Conservation (phyloP, 495 filamentous ascomycete species). For the Staphylotrichum tortipilum region DNA sequence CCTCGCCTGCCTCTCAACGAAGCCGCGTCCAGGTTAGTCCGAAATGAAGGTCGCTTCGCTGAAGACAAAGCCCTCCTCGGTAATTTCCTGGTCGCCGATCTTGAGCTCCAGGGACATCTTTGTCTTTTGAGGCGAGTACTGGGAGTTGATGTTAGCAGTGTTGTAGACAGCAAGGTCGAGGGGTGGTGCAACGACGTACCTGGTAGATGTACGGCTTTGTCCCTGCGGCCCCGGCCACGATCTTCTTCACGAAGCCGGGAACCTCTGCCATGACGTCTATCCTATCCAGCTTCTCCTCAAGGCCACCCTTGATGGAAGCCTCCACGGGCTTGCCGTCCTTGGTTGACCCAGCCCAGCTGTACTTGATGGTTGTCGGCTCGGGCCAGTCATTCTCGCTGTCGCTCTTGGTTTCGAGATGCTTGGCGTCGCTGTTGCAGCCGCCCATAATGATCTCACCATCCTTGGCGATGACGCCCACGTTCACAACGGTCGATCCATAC, state of each 20-base stretch:
- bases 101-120: slow-evolving; percentile 68
- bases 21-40: slow-evolving; percentile 13
- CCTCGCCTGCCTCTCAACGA: too few relatives aligned
- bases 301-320: slow-evolving; percentile 57
- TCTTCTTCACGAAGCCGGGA: slow-evolving; percentile 86
- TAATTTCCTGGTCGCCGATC: slow-evolving; percentile 63
- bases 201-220: slow-evolving; percentile 97
- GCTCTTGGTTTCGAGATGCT: slow-evolving; percentile 56
- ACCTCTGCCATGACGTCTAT: slow-evolving; percentile 96
- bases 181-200: slow-evolving; percentile 42
- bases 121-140: slow-evolving; percentile 55
- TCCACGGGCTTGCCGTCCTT: slow-evolving; percentile 64
- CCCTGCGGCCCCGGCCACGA: slow-evolving; percentile 77
- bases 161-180: not conserved
- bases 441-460: slow-evolving; percentile 74
- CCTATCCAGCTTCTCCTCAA: slow-evolving; percentile 68
- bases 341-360: slow-evolving; percentile 68
- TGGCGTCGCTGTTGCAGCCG: slow-evolving; percentile 50
- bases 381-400: slow-evolving; percentile 84
- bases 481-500: slow-evolving; percentile 82
- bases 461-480: slow-evolving; percentile 70
- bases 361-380: slow-evolving; percentile 67
- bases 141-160: slow-evolving; percentile 12
- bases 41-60: slow-evolving; percentile 91
- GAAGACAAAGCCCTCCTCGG: slow-evolving; percentile 71